Base-by-base conservation (phyloP, 768 basidiomycete species). In the Suillus variegatus region DNA sequence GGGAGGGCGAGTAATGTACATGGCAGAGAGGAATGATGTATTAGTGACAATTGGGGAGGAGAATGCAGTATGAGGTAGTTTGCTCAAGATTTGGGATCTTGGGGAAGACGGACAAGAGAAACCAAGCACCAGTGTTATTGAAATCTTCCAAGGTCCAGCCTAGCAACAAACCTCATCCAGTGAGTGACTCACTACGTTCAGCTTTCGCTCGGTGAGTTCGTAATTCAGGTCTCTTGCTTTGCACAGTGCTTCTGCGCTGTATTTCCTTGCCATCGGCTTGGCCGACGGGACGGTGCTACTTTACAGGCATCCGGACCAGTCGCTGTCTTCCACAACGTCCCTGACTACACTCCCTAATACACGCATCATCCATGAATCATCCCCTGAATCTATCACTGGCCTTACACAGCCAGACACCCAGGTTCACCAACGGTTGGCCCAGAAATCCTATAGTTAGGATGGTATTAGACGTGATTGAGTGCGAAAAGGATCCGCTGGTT, bases 31-130 rank as follows among this genome's bases (percentile, higher is more conserved):
- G 57, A 88, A 87, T 68, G 92, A 91, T 0, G 81, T 95, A 46
- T 80, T 99, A 36, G 82, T 98, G n/a, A 93, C 94, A 4, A 82
- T 99, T 25, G 96, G 96, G 93, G 94, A 95, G 78, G 93, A 96
- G 74, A 86, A 88, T 61, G 71, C 82, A 6, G 79, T 87, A 16
- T 82, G 87, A 16, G 84, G 88, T 36, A 90, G 91, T 0, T 72
- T 93, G 18, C 78, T 94, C 55, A 96, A 95, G 75, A 87, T 97
- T 57, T 97, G 96, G 95, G 92, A 96, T 76, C 76, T 98, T 40
- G 83, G 86, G 25, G 52, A 88, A 84, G 65, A 82, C 78, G 38
- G 89, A 93, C 76, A 89, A 86, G 80, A 88, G 86, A 73, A 85
- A 84, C 13, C 82, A 82, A 44, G 76, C 80, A 3, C 93, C 92